These are phyloP conservation scores for Wolfiporia cocos DNA, from an alignment of 1,284 basidiomycete genomes.

Conservation along the genomic window DNA sequence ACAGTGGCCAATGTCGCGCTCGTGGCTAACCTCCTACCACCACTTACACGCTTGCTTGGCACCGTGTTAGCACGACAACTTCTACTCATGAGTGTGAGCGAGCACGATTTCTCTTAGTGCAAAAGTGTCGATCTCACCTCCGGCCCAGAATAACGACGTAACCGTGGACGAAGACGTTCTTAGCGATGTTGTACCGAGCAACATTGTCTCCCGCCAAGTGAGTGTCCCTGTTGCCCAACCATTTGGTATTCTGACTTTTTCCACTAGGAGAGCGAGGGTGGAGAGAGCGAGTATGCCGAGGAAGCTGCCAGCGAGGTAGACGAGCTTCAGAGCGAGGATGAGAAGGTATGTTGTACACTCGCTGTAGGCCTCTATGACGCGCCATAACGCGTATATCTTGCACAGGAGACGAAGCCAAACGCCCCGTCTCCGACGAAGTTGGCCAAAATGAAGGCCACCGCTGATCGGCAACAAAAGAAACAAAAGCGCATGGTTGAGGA, in stretches of 20 bases:
- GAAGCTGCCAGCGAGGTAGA: conserved; percentile 41
- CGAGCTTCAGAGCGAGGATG: conserved; percentile 56
- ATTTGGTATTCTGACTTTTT: too few species aligned
- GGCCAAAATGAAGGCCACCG: conserved; percentile 31
- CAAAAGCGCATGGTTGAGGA: conserved; percentile 67
- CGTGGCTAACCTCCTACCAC: too few species aligned
- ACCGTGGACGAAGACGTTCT: conserved; percentile 68
- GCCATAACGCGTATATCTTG: conserved; percentile 4
- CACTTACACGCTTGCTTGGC: too few species aligned
- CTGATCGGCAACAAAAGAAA: conserved; percentile 45
- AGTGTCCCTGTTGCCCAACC: conserved; percentile 25
- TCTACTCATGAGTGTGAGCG: neutral
- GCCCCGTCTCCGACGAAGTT: conserved; percentile 33
- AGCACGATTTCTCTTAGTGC: neutral
- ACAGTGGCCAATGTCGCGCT: too few species aligned
- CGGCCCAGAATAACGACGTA: conserved; percentile 13
- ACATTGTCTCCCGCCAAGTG: conserved; percentile 78
- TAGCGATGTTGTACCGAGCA: conserved; percentile 77
- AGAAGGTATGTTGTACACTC: conserved; percentile 30
- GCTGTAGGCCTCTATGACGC: conserved; percentile 9
- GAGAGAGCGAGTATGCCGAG: conserved; percentile 58
- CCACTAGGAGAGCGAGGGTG: conserved; percentile 69
- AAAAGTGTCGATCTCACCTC: neutral
- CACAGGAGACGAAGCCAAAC: conserved; percentile 22
- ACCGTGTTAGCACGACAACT: too few species aligned